Conservation (phyloP, 2,329 filamentous ascomycete genomes). For the Parascedosporium putredinis region DNA sequence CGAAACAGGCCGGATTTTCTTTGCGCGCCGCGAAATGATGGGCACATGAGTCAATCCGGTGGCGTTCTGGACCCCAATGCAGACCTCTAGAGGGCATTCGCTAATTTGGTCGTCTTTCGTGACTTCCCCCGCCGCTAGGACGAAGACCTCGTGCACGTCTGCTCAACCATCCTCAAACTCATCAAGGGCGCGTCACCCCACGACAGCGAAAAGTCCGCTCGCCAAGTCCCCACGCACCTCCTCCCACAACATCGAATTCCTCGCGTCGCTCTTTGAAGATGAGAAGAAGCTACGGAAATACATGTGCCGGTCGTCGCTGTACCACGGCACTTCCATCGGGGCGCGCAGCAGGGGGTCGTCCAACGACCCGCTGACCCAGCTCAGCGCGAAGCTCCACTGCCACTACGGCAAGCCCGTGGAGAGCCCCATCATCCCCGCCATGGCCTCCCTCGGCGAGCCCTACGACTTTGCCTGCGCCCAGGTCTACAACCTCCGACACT, state of each 20-base stretch:
- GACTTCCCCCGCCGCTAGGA: conserved; percentile 21
- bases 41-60: too few relatives aligned
- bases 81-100: too few relatives aligned
- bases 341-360: conserved; percentile 20
- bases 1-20: too few relatives aligned
- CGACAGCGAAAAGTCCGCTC: conserved; percentile 19
- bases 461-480: conserved; percentile 56
- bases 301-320: conserved; percentile 54
- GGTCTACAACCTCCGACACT: conserved; percentile 65
- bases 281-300: conserved; percentile 46
- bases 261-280: conserved; percentile 33
- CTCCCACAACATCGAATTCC: conserved; percentile 37
- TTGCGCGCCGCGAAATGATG: too few relatives aligned
- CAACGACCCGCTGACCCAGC: conserved; percentile 36
- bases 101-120: too few relatives aligned
- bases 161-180: conserved; percentile 32
- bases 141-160: conserved; percentile 32
- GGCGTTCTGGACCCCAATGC: too few relatives aligned
- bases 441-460: conserved; percentile 22
- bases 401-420: conserved; percentile 52
- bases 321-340: conserved; percentile 27
- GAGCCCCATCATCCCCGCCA: conserved; percentile 23
- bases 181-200: conserved; percentile 30
- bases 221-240: conserved; percentile 25
- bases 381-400: conserved; percentile 60